A percentile compares a stretch with the other conserved stretches of the same genome.
These are phyloP conservation scores for Syzygium grande DNA, from an alignment of 345 rosid species.

Conservation along the genomic window DNA sequence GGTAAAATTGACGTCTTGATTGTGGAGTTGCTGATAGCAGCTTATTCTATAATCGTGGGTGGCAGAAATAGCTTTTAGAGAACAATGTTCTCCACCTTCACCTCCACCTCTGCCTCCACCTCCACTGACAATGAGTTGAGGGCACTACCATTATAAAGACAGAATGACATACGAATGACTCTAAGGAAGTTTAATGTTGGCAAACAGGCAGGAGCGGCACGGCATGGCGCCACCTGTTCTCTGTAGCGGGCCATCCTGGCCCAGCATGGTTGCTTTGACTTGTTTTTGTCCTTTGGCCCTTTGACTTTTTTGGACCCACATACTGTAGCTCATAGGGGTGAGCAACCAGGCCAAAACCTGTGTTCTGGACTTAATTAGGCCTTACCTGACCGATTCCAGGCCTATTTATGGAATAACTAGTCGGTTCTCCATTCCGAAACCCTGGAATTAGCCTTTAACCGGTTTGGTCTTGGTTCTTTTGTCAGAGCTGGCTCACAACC, in stretches of 20 bases:
- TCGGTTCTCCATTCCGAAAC: background rate
- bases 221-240: background rate
- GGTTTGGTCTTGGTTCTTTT: background rate
- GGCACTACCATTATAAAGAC: background rate
- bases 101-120: background rate
- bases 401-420: background rate
- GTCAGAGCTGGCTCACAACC: background rate
- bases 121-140: background rate
- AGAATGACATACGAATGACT: background rate
- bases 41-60: background rate
- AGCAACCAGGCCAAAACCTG: background rate
- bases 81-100: background rate
- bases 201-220: background rate
- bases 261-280: background rate
- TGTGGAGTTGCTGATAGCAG: background rate
- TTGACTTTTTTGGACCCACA: background rate
- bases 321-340: background rate
- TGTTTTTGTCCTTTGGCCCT: background rate
- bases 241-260: background rate
- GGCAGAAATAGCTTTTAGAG: background rate
- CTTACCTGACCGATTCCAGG: background rate
- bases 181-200: background rate
- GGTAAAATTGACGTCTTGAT: background rate
- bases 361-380: background rate
- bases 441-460: background rate